Evolutionary conservation across 139 green algal species (phyloP).

Genomic region (Ulvella scutata): DNA sequence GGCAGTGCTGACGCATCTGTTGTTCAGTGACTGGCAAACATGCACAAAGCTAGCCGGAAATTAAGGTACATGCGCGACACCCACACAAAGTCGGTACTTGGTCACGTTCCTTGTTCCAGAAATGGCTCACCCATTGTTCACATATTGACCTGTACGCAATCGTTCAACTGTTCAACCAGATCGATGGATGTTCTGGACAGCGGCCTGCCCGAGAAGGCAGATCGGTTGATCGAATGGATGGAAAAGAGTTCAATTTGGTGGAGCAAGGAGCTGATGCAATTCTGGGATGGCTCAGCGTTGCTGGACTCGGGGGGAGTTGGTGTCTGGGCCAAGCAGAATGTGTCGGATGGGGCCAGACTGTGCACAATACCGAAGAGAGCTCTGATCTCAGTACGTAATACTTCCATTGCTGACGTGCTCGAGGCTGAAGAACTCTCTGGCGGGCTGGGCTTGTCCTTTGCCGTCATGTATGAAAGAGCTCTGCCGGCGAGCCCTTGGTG

Average conservation of each 20-base stretch:
- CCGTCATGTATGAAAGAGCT: constrained; percentile 40
- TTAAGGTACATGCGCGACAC: no score
- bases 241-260: neutral
- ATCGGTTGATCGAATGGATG: neutral
- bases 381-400: constrained; percentile 29
- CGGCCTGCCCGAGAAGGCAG: no score
- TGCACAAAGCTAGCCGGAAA: no score
- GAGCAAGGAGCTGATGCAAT: neutral
- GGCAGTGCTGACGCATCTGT: no score
- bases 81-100: no score
- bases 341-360: constrained; percentile 27
- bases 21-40: no score
- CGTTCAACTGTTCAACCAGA: no score
- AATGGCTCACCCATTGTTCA: no score
- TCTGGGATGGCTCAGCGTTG: neutral
- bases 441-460: constrained; percentile 54
- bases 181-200: no score
- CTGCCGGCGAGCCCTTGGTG: neutral
- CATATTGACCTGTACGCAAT: no score
- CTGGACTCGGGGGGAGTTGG: neutral
- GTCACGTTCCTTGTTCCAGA: no score
- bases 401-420: constrained; percentile 26
- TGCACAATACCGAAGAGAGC: constrained; percentile 38
- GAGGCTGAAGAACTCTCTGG: constrained; percentile 29
- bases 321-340: constrained; percentile 11